Evolutionary conservation across 495 filamentous ascomycete species (phyloP).

Genomic region (Aspergillus sparsus): DNA sequence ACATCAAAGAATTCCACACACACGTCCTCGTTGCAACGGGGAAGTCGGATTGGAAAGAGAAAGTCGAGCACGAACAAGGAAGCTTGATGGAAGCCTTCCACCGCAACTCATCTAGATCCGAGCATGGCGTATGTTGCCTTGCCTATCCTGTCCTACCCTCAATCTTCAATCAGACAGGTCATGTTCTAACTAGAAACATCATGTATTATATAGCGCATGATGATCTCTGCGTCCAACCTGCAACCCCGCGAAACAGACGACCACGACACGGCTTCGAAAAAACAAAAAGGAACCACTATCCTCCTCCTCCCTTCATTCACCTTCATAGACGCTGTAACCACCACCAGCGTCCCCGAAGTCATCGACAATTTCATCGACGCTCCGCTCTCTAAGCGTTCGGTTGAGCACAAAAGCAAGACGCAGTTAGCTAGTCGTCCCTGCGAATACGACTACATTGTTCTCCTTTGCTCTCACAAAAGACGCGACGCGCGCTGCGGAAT

Average conservation of each 20-base stretch:
- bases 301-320: constrained; percentile 87
- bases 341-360: constrained; percentile 64
- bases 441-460: constrained; percentile 78
- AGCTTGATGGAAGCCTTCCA: constrained; percentile 90
- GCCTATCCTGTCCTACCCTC: too few species aligned
- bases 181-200: constrained; percentile 8
- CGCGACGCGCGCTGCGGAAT: constrained; percentile 94
- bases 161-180: not conserved
- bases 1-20: constrained; percentile 79
- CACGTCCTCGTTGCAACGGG: constrained; percentile 92
- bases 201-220: constrained; percentile 60
- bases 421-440: constrained; percentile 59
- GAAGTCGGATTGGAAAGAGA: constrained; percentile 86
- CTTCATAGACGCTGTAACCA: constrained; percentile 76
- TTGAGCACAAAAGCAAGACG: constrained; percentile 4
- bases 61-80: constrained; percentile 82
- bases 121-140: constrained; percentile 65
- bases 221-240: constrained; percentile 93
- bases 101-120: constrained; percentile 55
- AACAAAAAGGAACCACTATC: constrained; percentile 65
- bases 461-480: constrained; percentile 90
- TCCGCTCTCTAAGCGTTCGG: constrained; percentile 55
- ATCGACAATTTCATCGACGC: constrained; percentile 67
- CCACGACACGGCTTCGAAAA: constrained; percentile 33
- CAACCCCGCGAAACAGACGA: constrained; percentile 56